These are phyloP conservation scores for Cytospora mali DNA, from an alignment of 2,329 filamentous ascomycete genomes.

Conservation along the genomic window DNA sequence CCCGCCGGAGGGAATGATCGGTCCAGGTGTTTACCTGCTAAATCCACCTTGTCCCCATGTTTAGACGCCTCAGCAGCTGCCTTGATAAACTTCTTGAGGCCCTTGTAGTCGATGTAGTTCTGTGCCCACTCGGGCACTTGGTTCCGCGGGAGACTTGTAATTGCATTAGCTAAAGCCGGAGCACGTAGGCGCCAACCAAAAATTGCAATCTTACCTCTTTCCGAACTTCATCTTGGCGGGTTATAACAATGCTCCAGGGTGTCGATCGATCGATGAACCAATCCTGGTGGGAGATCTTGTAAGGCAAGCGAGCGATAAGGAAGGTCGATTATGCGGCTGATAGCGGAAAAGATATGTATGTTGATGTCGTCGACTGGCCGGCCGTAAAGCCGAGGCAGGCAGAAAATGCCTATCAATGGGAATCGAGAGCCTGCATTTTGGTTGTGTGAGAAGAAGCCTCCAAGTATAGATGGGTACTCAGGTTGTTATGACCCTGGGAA, in stretches of 20 bases:
- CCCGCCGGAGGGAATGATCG: slow-evolving; percentile 28
- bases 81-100: slow-evolving; percentile 94
- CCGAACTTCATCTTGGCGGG: slow-evolving; percentile 41
- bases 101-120: slow-evolving; percentile 87
- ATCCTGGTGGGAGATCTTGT: background rate
- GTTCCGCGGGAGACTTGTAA: slow-evolving; percentile 64
- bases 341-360: background rate
- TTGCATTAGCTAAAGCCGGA: too few species aligned
- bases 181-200: background rate
- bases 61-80: slow-evolving; percentile 67
- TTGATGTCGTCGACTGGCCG: background rate
- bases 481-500: slow-evolving; percentile 21
- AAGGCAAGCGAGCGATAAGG: background rate
- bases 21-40: slow-evolving; percentile 72
- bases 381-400: slow-evolving; percentile 12
- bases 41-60: slow-evolving; percentile 75
- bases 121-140: slow-evolving; percentile 87
- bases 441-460: slow-evolving; percentile 27
- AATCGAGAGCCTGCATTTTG: slow-evolving; percentile 28
- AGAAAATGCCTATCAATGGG: slow-evolving; percentile 14
- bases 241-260: background rate
- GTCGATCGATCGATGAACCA: background rate
- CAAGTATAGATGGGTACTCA: slow-evolving; percentile 18
- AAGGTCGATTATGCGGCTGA: background rate
- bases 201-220: slow-evolving; percentile 36